Conservation (phyloP, 768 basidiomycete genomes). For the Tricholoma hemisulphureum region DNA sequence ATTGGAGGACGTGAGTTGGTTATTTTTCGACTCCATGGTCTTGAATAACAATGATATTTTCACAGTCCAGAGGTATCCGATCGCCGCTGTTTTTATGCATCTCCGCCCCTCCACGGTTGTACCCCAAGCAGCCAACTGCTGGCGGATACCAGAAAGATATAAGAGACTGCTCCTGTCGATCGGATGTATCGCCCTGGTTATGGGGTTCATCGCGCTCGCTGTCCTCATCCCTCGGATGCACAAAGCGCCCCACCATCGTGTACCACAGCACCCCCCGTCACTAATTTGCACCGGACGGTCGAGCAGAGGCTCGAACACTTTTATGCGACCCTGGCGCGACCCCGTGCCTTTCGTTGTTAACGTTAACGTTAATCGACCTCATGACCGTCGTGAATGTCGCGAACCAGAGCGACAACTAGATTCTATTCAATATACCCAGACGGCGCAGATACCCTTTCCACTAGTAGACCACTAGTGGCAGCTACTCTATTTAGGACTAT, state of each 20-base stretch:
- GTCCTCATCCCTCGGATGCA: conserved; percentile 5
- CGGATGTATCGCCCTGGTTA: neutral
- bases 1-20: neutral
- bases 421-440: neutral
- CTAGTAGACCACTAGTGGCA: no score
- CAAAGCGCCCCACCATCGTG: neutral
- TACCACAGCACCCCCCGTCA: neutral
- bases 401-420: neutral
- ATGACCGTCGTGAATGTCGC: no score
- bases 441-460: neutral
- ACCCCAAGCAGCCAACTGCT: neutral
- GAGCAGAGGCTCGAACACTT: no score
- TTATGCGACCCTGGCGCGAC: no score
- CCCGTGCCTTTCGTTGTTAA: no score
- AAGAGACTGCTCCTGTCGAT: neutral
- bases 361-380: no score
- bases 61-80: neutral
- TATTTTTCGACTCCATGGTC: neutral
- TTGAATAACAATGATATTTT: neutral
- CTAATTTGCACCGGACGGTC: no score
- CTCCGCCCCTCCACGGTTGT: neutral
- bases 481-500: no score
- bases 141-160: neutral
- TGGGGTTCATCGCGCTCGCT: neutral
- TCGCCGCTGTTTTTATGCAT: neutral